Evolutionary conservation across 2,329 filamentous ascomycete species (phyloP).

Genomic region (Zasmidium citrigriseum): DNA sequence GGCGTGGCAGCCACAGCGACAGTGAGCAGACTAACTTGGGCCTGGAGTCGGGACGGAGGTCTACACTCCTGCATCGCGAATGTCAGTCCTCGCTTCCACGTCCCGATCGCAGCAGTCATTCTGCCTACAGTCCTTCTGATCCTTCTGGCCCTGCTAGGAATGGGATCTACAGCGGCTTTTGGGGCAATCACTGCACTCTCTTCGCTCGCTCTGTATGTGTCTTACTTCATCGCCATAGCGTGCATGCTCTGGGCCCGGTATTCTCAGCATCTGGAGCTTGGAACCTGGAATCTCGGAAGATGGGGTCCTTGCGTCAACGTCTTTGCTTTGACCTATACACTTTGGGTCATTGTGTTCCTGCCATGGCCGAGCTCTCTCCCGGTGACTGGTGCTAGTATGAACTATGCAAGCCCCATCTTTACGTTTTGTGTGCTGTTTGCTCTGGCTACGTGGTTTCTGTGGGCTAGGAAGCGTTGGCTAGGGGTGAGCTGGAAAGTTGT

Average conservation of each 20-base stretch:
- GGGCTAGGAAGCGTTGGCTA: slow-evolving; percentile 4
- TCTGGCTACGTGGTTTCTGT: background rate
- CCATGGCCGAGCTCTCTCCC: slow-evolving; percentile 46
- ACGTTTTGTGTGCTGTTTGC: background rate
- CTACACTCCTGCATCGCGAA: background rate
- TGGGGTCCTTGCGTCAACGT: slow-evolving; percentile 43
- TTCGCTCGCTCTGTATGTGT: slow-evolving; percentile 39
- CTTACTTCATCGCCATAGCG: slow-evolving; percentile 41
- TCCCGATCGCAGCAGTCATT: slow-evolving; percentile 17
- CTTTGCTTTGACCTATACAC: slow-evolving; percentile 41
- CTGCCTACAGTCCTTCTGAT: slow-evolving; percentile 25
- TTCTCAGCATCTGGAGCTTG: slow-evolving; percentile 33
- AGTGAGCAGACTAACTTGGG: slow-evolving; percentile 3
- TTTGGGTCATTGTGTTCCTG: slow-evolving; percentile 50
- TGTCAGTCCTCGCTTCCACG: slow-evolving; percentile 3
- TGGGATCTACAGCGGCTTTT: slow-evolving; percentile 43
- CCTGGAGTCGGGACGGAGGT: slow-evolving; percentile 5
- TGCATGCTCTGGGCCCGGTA: slow-evolving; percentile 40
- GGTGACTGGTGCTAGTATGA: slow-evolving; percentile 46
- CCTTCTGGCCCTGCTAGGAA: slow-evolving; percentile 38
- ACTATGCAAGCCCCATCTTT: slow-evolving; percentile 35
- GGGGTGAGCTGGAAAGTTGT: slow-evolving; percentile 1
- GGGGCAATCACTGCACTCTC: slow-evolving; percentile 44
- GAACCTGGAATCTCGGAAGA: slow-evolving; percentile 41
- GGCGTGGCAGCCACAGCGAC: slow-evolving; percentile 3